Evolutionary conservation across 257 asterid species (phyloP), one percentile per base, ranked within the genome.

Genomic region (Vinca minor): DNA sequence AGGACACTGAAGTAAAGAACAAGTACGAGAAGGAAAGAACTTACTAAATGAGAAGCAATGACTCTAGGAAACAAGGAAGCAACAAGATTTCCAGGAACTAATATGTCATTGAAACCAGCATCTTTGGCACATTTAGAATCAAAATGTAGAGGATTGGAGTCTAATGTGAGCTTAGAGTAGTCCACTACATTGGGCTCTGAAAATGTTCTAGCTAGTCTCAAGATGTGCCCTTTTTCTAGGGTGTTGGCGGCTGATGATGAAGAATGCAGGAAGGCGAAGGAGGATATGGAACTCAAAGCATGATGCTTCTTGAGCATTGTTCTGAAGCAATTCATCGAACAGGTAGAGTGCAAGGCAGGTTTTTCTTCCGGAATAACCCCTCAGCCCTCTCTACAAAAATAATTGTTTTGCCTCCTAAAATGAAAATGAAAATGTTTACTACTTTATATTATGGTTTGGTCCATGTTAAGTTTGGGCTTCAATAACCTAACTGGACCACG

Each of bases 1-100:
- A 25, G 42, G 18, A 26, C 14, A 7, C 1, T 1, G 41, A 3
- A 31, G 17, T 50, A 32, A 36, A 35, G 39, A 23, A 21, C 25
- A 13, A 6, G 10, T 26, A 41, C 8, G 38, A 59, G 9, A 3
- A 25, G 10, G 50, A 13, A 15, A 36, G 23, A 45, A 71, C 93
- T 79, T 61, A 84, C 96, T 44, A 86, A 89, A 65, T 82, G 77
- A 49, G 86, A 81, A 69, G 98, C 96, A 21, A 87, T 89, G 58
- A 85, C 80, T 59, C 91, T 76, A 11, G 98, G 96, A 72, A 92
- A 89, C 74, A 89, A 41, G 26, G 96, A 79, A 39, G 95, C 96
- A 9, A 89, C 89, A 35, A 89, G 86, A 77, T 87, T 79, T 70
- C 98, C 95, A 0, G 96, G 97, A 62, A 92, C 82, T 7, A 82